Evolutionary conservation across 2,329 filamentous ascomycete species (phyloP).

Genomic region (Sporothrix brunneoviolacea): DNA sequence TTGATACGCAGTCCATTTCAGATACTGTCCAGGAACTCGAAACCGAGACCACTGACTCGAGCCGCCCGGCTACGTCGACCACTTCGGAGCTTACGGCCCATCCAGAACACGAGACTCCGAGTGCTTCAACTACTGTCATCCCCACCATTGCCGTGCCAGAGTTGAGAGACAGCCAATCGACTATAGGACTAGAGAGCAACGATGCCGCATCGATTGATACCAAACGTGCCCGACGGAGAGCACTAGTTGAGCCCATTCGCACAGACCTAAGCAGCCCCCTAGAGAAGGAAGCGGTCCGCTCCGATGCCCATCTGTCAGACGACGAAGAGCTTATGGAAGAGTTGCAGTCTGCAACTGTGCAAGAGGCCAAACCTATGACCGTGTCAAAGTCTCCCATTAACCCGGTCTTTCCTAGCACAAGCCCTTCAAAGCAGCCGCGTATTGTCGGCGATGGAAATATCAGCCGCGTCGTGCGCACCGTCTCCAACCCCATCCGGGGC

Average conservation of each 20-base stretch:
- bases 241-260: conserved; percentile 47
- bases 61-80: background rate
- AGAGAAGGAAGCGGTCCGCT: conserved; percentile 18
- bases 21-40: background rate
- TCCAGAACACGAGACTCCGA: background rate
- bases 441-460: background rate
- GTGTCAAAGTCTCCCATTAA: conserved; percentile 79
- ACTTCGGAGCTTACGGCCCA: conserved; percentile 14
- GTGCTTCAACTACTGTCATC: background rate
- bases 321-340: conserved; percentile 83
- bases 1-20: background rate
- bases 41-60: background rate
- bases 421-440: conserved; percentile 20
- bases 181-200: conserved; percentile 1
- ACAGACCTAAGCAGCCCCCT: conserved; percentile 26
- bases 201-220: conserved; percentile 24
- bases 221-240: conserved; percentile 30
- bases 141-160: conserved; percentile 7
- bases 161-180: conserved; percentile 6
- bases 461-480: conserved; percentile 37
- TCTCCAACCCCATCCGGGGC: conserved; percentile 43
- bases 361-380: conserved; percentile 74
- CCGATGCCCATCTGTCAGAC: conserved; percentile 48
- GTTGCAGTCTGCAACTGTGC: conserved; percentile 70
- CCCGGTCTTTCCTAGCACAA: conserved; percentile 46